Evolutionary conservation across 2,329 filamentous ascomycete species (phyloP).

Genomic region (Penicillium glabrum): DNA sequence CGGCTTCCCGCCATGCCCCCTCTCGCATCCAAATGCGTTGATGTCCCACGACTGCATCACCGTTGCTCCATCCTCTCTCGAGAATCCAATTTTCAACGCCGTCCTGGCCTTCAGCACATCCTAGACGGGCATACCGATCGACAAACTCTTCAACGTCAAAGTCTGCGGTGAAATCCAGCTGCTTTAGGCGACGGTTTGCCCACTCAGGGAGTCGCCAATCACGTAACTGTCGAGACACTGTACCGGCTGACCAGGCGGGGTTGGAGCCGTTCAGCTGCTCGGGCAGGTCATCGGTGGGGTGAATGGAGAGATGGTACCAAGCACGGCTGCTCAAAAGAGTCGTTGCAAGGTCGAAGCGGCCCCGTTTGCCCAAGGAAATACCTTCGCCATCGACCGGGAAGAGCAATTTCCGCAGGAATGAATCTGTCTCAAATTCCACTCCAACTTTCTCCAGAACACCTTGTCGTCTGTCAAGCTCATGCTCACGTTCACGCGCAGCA

Average conservation of each 20-base stretch:
- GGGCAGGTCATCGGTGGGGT: conserved; percentile 85
- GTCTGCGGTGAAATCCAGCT: conserved; percentile 92
- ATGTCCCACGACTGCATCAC: conserved; percentile 85
- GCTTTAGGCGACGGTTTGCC: conserved; percentile 89
- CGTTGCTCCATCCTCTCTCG: conserved; percentile 96
- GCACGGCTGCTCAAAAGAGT: conserved; percentile 80
- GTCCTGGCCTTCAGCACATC: conserved; percentile 85
- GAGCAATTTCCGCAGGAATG: conserved; percentile 77
- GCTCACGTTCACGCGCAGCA: conserved; percentile 69
- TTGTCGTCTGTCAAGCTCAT: conserved; percentile 78
- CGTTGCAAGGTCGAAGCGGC: conserved; percentile 74
- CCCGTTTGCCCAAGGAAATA: conserved; percentile 74
- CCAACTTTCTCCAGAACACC: conserved; percentile 82
- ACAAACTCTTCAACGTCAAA: conserved; percentile 94
- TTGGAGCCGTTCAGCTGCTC: conserved; percentile 68
- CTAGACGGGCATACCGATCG: conserved; percentile 75
- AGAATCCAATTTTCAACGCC: conserved; percentile 93
- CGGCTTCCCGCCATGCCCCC: conserved; percentile 94
- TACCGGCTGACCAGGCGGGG: conserved; percentile 90
- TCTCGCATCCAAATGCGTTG: conserved; percentile 97
- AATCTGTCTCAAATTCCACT: conserved; percentile 75
- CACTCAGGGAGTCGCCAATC: conserved; percentile 94
- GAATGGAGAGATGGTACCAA: conserved; percentile 91
- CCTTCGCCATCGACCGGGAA: conserved; percentile 76
- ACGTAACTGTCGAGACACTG: conserved; percentile 87